These are phyloP conservation scores for Epithemia pelagica DNA, from an alignment of 108 stramenopile species.

Conservation along the genomic window DNA sequence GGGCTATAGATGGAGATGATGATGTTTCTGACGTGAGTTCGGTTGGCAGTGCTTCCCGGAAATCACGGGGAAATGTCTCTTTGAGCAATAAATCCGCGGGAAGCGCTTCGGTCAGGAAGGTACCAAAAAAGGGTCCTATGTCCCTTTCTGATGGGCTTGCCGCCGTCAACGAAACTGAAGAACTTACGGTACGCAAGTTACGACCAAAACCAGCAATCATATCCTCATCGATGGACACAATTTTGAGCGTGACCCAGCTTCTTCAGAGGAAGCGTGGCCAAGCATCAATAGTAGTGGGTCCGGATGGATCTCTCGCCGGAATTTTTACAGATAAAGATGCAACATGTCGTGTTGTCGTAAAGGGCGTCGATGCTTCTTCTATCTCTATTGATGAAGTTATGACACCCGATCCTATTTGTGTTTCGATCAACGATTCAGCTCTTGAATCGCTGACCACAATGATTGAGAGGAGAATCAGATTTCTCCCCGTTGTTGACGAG, in stretches of 20 bases:
- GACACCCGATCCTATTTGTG: constrained; percentile 85
- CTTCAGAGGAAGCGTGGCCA: constrained; percentile 59
- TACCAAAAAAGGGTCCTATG: neutral
- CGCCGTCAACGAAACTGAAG: neutral
- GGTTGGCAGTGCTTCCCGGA: constrained; percentile 20
- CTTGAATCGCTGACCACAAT: constrained; percentile 90
- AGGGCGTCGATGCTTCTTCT: constrained; percentile 46
- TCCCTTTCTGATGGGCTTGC: neutral
- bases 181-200: constrained; percentile 37
- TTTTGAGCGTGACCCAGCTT: constrained; percentile 56
- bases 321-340: constrained; percentile 83
- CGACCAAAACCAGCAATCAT: constrained; percentile 53
- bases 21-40: constrained; percentile 54
- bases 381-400: constrained; percentile 70
- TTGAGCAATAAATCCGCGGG: neutral
- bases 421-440: constrained; percentile 73
- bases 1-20: constrained; percentile 54
- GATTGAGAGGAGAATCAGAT: constrained; percentile 91
- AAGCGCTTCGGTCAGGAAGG: neutral
- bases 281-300: constrained; percentile 55
- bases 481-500: constrained; percentile 86
- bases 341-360: constrained; percentile 69
- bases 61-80: constrained; percentile 1
- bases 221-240: constrained; percentile 23
- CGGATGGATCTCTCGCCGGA: constrained; percentile 56